Percentiles rank a stretch among this genome's conserved stretches.
These are phyloP conservation scores for Pseudogymnoascus destructans DNA, from an alignment of 2,329 filamentous ascomycete genomes.

Conservation along the genomic window DNA sequence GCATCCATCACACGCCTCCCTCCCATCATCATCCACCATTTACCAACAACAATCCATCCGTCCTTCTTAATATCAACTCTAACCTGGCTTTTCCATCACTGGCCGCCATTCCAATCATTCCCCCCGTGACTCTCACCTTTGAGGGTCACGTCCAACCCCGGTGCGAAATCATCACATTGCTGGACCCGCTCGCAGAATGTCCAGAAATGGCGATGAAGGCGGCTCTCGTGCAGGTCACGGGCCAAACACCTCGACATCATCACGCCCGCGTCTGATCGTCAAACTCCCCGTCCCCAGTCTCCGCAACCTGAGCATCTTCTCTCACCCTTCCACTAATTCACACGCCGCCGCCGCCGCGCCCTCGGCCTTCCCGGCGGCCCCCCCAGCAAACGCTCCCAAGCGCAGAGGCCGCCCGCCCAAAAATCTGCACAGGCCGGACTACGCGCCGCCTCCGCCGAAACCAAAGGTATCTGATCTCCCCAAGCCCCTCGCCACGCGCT, in stretches of 20 bases:
- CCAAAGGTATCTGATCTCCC: background rate
- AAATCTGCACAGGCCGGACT: background rate
- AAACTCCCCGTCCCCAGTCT: background rate
- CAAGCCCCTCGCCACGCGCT: slow-evolving; percentile 2
- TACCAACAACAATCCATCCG: background rate
- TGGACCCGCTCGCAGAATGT: background rate
- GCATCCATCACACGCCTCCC: background rate
- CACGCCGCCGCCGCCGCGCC: background rate
- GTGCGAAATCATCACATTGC: background rate
- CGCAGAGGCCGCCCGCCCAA: background rate
- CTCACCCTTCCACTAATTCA: background rate
- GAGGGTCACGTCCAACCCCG: background rate
- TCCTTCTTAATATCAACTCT: background rate
- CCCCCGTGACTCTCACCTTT: background rate
- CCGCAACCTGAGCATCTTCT: background rate
- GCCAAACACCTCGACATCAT: background rate
- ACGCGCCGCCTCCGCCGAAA: background rate
- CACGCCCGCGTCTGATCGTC: background rate
- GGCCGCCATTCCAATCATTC: background rate
- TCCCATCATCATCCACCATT: background rate
- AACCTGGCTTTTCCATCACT: background rate
- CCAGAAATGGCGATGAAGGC: background rate
- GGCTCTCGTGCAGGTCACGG: background rate
- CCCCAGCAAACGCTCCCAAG: background rate
- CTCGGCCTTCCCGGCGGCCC: background rate